Evolutionary conservation across 2,329 filamentous ascomycete genomes (phyloP), one percentile per base, ranked within the genome.

Genomic region (Penicillium sp.): DNA sequence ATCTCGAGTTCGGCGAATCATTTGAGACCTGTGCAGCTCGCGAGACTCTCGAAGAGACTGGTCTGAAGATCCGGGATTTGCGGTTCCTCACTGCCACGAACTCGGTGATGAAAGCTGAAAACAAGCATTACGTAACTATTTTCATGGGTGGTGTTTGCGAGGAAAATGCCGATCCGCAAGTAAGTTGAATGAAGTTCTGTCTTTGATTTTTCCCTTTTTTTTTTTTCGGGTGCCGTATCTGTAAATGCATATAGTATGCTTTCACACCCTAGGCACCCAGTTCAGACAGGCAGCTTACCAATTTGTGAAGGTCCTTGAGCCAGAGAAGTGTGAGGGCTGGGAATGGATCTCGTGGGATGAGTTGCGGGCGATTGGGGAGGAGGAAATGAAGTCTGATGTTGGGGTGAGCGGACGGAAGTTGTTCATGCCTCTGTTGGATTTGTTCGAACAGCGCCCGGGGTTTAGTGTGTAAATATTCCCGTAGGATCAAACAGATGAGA

Each of bases 71-170:
- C 1, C 74, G 69, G 1, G 76, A 80, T 7, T 45, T 82, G 5
- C 77, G 75, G 42, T 79, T 87, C 36, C 60, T 86, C 0, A 82
- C 80, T 0, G 80, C 84, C 0, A 90, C 86, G 5, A 90, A 91
- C 65, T 84, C 86, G 62, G 67, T 88, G 0, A 89, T 91, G 67
- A 64, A 71, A 1, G 65, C 67, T 0, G 78, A 81, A n/a, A 72
- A 71, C 0, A 89, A 86, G 70, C 89, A 93, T 67, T 93, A 92
- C 65, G 78, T 91, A 47, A 92, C 89, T 0, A 69, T 91, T 2
- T 91, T 89, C 61, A 81, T 90, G 57, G 74, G 76, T 0, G 84
- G 70, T 41, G 74, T 83, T 61, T 65, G 73, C 0, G 78, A 83
- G 26, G 73, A 78, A 14, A 59, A 64, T 0, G 77, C 78, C 26